Evolutionary conservation across 352 stramenopile species (phyloP), one percentile per base, ranked within the genome.

Genomic region (Phytophthora uliginosa): DNA sequence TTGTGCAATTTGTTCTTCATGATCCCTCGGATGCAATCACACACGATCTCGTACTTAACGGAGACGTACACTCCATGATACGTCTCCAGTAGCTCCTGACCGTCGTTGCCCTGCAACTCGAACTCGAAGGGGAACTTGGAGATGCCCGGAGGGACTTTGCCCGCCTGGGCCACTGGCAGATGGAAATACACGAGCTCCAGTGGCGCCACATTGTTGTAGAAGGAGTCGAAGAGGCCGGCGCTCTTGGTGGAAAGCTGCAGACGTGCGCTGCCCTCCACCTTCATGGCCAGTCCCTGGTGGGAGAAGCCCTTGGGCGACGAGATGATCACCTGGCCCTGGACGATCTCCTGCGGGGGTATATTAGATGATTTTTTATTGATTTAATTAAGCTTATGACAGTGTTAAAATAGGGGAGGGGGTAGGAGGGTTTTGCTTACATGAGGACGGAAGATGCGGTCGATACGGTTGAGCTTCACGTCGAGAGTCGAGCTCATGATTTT

Each of bases 11-110:
- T 93, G 51, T 89, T 92, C 78, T 97, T 95, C 84, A 98, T 93
- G 40, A 97, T 85, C 7, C 93, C 90, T 47, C 92, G 91, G 47
- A 94, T 80, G 67, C 91, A 97, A 66, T 95, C 90, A 61, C 78
- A 90, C 2, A 81, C 79, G 55, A 98, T 95, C 64, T 93, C 85
- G 79, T 98, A 98, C 66, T 93, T 96, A 63, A 97, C 87, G 17
- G 86, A 97, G 15, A 98, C 81, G 71, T 98, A 97, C 6, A 98
- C 91, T 52, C 94, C 94, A 63, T 98, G 94, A 73, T 98, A 98
- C 12, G 93, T 98, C 70, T 98, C 94, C 53, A 95, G 89, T 34
- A 98, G 81, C 61, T 81, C 63, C 66, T 91, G 79, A 13, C 74
- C 73, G 51, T 93, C 81, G 55, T 91, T 90, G 42, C 81, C 82